Evolutionary conservation across 345 rosid species (phyloP).

Genomic region (Eutrema japonicum): DNA sequence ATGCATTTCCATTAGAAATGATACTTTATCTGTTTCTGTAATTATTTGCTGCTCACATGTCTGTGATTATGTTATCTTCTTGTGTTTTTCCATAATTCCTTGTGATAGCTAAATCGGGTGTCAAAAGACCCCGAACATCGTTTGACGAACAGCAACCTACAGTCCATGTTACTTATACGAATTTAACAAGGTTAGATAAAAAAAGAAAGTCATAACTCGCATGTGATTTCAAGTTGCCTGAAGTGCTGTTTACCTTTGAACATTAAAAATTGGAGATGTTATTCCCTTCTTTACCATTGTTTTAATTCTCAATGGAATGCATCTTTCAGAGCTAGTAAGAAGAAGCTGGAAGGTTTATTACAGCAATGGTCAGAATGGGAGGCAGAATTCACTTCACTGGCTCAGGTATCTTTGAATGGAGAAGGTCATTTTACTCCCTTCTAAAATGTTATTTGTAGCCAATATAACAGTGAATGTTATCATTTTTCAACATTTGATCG

Average conservation of each 20-base stretch:
- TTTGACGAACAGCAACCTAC: conserved; percentile 66
- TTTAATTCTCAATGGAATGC: conserved; percentile 2
- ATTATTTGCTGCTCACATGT: conserved; percentile 11
- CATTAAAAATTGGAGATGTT: conserved; percentile 1
- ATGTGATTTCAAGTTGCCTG: conserved; percentile 7
- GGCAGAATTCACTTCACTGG: conserved; percentile 54
- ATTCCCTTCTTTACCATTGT: conserved; percentile 6
- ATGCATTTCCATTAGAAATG: neutral
- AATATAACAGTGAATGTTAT: neutral
- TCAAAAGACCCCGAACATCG: conserved; percentile 62
- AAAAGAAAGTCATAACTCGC: conserved; percentile 4
- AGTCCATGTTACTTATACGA: conserved; percentile 67
- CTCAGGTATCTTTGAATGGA: conserved; percentile 50
- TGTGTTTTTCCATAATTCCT: conserved; percentile 55
- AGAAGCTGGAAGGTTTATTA: conserved; percentile 77
- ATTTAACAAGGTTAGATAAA: conserved; percentile 67
- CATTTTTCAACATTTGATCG: neutral
- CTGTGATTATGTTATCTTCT: conserved; percentile 24
- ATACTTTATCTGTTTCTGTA: conserved; percentile 11
- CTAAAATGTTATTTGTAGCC: neutral
- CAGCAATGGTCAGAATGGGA: conserved; percentile 98
- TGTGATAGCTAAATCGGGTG: conserved; percentile 60
- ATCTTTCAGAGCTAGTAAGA: conserved; percentile 79
- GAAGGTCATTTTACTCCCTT: conserved; percentile 29
- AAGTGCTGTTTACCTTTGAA: conserved; percentile 22